Evolutionary conservation across 2,329 filamentous ascomycete species (phyloP), one percentile per base, ranked within the genome.

Genomic region (Myriosclerotinia curreyana): DNA sequence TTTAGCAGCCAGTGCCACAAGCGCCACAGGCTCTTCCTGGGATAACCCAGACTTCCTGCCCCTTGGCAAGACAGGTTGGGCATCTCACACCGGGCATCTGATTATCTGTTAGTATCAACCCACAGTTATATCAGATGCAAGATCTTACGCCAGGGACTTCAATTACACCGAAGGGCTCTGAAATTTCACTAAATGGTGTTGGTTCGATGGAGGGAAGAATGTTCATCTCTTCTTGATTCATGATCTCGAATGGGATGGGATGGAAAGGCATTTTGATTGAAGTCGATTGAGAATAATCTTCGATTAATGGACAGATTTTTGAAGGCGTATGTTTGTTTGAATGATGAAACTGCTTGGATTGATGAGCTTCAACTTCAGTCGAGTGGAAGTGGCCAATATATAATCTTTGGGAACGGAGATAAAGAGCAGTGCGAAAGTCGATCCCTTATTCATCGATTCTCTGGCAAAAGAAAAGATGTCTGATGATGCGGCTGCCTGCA

Each of bases 11-110:
- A 14, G n/a, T 40, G 20, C 52, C 52, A 36, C 61, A 63, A 40
- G 44, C 48, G 34, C 61, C 53, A 11, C 82, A 84, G 59, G 75
- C 75, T 64, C 80, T 78, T 60, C 82, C 82, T 40, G 81, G 81
- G 66, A 83, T 81, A 31, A 84, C 82, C 82, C 82, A 84, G 51
- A 81, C 80, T 69, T 83, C 82, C 66, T 79, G 76, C 65, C 82
- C 82, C 53, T 76, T 75, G 50, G 75, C 71, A 59, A 77, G 77
- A 69, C 82, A 84, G 5, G 78, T 83, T 55, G 81, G 81, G 71
- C 82, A 84, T 69, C 78, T 76, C 34, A 82, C 80, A 12, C 82
- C 82, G 5, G 82, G 78, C 65, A 82, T 77, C 73, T 77, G 66
- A 65, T 58, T 36, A 31, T 58, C 34, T 51, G 60, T 71, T 40